Conservation (phyloP, 2,329 filamentous ascomycete species). For the Ophiobolus disseminans region DNA sequence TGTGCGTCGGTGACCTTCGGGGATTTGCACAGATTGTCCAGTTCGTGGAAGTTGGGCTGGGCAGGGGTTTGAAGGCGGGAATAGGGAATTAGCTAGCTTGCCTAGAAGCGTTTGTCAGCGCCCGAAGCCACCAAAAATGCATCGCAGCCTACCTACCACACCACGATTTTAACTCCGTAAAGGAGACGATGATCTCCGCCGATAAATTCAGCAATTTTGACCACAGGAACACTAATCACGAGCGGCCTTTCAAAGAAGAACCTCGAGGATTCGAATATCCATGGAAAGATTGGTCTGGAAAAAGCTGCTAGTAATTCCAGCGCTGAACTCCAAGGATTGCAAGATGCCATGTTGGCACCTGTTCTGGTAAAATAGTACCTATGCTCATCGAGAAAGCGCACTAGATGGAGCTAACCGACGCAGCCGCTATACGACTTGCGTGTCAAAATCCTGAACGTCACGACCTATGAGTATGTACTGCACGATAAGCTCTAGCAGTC, state of each 20-base stretch:
- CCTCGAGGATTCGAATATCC: constrained; percentile 24
- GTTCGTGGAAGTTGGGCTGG: no score
- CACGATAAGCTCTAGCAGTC: constrained; percentile 25
- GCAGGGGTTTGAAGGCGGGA: no score
- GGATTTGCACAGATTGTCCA: neutral
- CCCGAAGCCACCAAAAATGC: no score
- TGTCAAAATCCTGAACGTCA: constrained; percentile 16
- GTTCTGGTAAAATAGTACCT: constrained; percentile 4
- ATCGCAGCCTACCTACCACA: no score
- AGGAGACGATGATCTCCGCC: constrained; percentile 8
- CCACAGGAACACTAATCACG: constrained; percentile 23
- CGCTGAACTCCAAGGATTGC: constrained; percentile 21
- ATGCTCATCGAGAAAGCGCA: neutral
- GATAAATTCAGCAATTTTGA: constrained; percentile 21
- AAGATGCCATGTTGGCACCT: constrained; percentile 1
- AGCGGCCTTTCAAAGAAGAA: constrained; percentile 34
- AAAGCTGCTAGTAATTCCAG: constrained; percentile 21
- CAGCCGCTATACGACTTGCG: constrained; percentile 2
- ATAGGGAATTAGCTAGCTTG: no score
- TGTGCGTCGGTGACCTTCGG: neutral
- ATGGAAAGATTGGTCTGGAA: constrained; percentile 23
- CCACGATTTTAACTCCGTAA: no score
- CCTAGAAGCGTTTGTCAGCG: no score
- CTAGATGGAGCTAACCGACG: neutral
- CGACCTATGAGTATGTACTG: constrained; percentile 30